phyloP scores from a whole-genome alignment of 2,329 filamentous ascomycete species.

The Zasmidium cellare region DNA sequence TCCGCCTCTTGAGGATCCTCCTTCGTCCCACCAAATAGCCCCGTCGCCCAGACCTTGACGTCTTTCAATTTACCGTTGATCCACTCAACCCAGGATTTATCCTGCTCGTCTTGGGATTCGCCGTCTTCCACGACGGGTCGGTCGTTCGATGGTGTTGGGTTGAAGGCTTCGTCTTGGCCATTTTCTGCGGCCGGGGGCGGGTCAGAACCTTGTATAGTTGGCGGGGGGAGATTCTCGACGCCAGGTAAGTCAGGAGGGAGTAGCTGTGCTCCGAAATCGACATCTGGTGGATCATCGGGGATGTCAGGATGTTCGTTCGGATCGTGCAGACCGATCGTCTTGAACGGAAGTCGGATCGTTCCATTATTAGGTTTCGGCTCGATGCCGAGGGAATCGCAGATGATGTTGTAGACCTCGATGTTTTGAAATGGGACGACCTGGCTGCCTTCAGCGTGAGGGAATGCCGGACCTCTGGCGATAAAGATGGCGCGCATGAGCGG shows the following conservation, averaged over 20 bases:
- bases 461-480: slow-evolving; percentile 85
- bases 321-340: slow-evolving; percentile 61
- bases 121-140: slow-evolving; percentile 20
- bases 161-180: not conserved
- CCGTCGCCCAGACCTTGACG: slow-evolving; percentile 34
- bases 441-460: slow-evolving; percentile 81
- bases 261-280: slow-evolving; percentile 8
- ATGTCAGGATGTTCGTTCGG: slow-evolving; percentile 13
- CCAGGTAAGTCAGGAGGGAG: slow-evolving; percentile 14
- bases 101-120: slow-evolving; percentile 10
- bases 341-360: slow-evolving; percentile 72
- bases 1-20: not conserved
- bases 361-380: slow-evolving; percentile 80
- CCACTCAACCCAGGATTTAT: slow-evolving; percentile 32
- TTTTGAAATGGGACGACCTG: slow-evolving; percentile 83
- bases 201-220: not conserved
- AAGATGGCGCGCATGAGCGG: slow-evolving; percentile 97
- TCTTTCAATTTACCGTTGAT: slow-evolving; percentile 32
- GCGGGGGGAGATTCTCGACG: slow-evolving; percentile 7
- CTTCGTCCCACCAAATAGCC: slow-evolving; percentile 22
- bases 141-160: slow-evolving; percentile 12
- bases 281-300: slow-evolving; percentile 22
- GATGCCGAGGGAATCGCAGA: slow-evolving; percentile 84
- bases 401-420: slow-evolving; percentile 88
- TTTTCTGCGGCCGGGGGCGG: not conserved